Conservation (phyloP, 129 eudicot genomes). For the Smallanthus sonchifolius region DNA sequence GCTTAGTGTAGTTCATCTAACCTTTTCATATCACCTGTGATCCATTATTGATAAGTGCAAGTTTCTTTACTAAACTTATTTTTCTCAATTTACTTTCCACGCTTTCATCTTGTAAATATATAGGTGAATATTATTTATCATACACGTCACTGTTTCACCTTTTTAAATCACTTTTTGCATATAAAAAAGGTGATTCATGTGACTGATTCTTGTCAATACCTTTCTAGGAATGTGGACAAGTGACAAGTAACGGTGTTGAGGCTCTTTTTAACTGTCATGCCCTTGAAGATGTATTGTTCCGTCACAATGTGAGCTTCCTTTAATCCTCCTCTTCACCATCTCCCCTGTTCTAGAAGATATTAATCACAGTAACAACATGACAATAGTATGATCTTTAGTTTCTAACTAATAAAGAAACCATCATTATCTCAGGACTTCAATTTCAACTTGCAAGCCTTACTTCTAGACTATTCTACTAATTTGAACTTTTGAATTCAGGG, state of each 20-base stretch:
- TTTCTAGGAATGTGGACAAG: constrained; percentile 77
- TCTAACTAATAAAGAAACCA: neutral
- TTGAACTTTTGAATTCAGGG: constrained; percentile 51
- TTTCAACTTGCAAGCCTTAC: neutral
- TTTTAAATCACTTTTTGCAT: neutral
- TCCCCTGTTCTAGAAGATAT: neutral
- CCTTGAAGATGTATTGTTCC: constrained; percentile 72
- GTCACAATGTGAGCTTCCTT: constrained; percentile 64
- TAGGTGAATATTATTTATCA: neutral
- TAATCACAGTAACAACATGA: neutral
- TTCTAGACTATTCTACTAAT: constrained; percentile 9
- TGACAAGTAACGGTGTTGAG: constrained; percentile 56
- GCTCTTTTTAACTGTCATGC: constrained; percentile 62
- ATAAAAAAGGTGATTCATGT: neutral
- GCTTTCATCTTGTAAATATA: neutral
- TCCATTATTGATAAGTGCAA: neutral
- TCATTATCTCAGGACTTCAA: neutral
- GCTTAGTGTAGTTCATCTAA: neutral
- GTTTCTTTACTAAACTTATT: too few species aligned
- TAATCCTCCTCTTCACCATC: constrained; percentile 2
- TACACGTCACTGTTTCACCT: neutral
- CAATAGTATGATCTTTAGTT: neutral
- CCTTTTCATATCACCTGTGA: neutral
- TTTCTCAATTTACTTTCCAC: too few species aligned
- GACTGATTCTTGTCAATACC: constrained; percentile 16